Percentiles rank a stretch among this genome's conserved stretches.
phyloP scores from a whole-genome alignment of 1,284 basidiomycete species.

The Gomphus sp. region DNA sequence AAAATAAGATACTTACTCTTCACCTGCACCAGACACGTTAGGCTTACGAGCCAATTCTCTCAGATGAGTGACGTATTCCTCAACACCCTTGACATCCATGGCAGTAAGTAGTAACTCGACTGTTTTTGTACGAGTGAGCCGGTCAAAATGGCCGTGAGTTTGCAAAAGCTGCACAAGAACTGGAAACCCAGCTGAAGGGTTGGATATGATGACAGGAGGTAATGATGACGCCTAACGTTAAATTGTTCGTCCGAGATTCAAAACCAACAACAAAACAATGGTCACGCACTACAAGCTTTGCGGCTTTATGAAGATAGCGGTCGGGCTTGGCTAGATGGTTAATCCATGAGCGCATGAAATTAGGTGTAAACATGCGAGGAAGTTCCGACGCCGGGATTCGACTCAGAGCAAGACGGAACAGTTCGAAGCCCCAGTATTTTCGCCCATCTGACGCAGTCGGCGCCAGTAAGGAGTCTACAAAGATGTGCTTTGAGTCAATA shows the following conservation, averaged over 20 bases:
- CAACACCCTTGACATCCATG: slow-evolving; percentile 71
- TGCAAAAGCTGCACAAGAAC: slow-evolving; percentile 85
- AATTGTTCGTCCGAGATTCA: slow-evolving; percentile 4
- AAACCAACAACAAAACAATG: neutral
- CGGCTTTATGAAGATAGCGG: slow-evolving; percentile 84
- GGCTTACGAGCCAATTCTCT: slow-evolving; percentile 25
- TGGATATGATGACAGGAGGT: slow-evolving; percentile 63
- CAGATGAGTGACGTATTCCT: slow-evolving; percentile 70
- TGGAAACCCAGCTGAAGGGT: slow-evolving; percentile 78
- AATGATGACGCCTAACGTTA: slow-evolving; percentile 57
- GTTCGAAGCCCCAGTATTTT: slow-evolving; percentile 94
- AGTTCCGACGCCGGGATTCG: slow-evolving; percentile 59
- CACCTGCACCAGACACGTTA: slow-evolving; percentile 6
- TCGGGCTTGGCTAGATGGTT: slow-evolving; percentile 88
- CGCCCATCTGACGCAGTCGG: slow-evolving; percentile 78
- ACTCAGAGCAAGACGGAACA: slow-evolving; percentile 76
- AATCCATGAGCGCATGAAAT: slow-evolving; percentile 96
- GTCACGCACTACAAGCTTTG: slow-evolving; percentile 61
- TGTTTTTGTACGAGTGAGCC: slow-evolving; percentile 88
- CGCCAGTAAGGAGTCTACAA: slow-evolving; percentile 78
- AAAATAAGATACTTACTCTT: neutral
- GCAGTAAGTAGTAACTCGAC: slow-evolving; percentile 78
- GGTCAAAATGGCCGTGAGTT: slow-evolving; percentile 88
- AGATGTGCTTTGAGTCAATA: neutral
- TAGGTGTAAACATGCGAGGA: slow-evolving; percentile 87